Evolutionary conservation across 176 grass and related monocot genomes (phyloP), one percentile per base, ranked within the genome.

Genomic region (Eleusine coracana): DNA sequence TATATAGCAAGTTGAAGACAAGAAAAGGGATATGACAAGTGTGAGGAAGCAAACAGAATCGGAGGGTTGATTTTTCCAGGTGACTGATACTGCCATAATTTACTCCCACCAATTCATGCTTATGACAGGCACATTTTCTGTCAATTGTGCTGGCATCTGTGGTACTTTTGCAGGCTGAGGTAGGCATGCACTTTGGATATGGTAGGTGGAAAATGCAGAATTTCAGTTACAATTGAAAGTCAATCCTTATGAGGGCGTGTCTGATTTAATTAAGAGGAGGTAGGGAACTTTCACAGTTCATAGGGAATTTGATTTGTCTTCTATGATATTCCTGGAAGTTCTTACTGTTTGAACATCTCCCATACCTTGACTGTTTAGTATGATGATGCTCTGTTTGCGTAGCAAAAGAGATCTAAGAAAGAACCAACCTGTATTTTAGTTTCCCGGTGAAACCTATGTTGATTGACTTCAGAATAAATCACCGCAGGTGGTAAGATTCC

Each of bases 91-190:
- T 2, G 31, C 2, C 31, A 34, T 34, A 34, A 34, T 34, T 34
- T 34, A 34, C 25, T 25, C 25, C 25, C 25, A 25, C 25, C 46
- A 4, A 29, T 66, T 83, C 25, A 71, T 48, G 37, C 46, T n/a
- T n/a, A 49, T 28, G n/a, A 21, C 66, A 11, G 1, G 64, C 54
- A 1, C 40, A 39, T 51, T 87, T 64, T 62, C 21, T 20, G 3
- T 10, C 21, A 67, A 31, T 20, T 71, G 48, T 58, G 62, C 10
- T 46, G 27, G 34, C 59, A 64, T 29, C 69, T 54, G 42, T 45
- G 48, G 77, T 74, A 56, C 40, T 86, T 74, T 74, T 73, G 55
- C 76, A 86, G 7, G 23, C 36, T 45, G 48, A 76, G 28, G 62
- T 23, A 8, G 21, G 60, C 60, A 31, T 52, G 29, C 27, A 50